Conservation (phyloP, 2,329 filamentous ascomycete species). For the Penicillium sp. region DNA sequence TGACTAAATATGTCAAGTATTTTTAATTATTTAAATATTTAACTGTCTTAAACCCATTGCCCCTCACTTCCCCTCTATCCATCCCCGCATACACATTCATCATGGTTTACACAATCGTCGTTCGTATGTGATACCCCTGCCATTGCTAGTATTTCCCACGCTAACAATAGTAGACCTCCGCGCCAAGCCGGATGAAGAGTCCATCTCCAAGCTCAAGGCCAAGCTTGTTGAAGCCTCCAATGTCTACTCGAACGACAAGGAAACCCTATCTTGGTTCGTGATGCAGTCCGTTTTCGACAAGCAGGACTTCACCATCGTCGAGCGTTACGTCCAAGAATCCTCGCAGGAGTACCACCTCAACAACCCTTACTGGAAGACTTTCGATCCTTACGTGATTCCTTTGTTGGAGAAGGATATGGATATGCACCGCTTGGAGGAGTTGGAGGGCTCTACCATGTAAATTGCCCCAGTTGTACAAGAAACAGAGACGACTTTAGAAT, state of each 20-base stretch:
- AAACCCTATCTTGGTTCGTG: slow-evolving; percentile 71
- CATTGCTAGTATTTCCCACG: neutral
- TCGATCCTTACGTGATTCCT: slow-evolving; percentile 71
- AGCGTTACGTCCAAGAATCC: slow-evolving; percentile 66
- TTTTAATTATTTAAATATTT: neutral
- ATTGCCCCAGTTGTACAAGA: neutral
- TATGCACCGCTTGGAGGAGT: slow-evolving; percentile 67
- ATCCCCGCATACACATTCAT: slow-evolving; percentile 8
- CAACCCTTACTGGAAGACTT: slow-evolving; percentile 75
- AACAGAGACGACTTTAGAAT: neutral
- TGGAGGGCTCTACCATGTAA: slow-evolving; percentile 39
- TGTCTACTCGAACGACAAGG: slow-evolving; percentile 70
- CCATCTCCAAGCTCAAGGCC: slow-evolving; percentile 65
- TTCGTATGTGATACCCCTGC: slow-evolving; percentile 22
- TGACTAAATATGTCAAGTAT: neutral
- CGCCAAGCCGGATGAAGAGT: slow-evolving; percentile 64
- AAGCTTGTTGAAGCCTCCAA: slow-evolving; percentile 74
- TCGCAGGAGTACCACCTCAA: slow-evolving; percentile 62
- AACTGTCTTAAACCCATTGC: neutral
- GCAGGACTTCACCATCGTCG: slow-evolving; percentile 72
- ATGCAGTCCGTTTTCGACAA: slow-evolving; percentile 72
- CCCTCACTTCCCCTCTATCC: slow-evolving; percentile 13
- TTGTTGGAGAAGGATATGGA: slow-evolving; percentile 69
- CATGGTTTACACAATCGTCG: slow-evolving; percentile 35
- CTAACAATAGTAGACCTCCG: slow-evolving; percentile 49